Evolutionary conservation across 805 yeast species (phyloP).

Genomic region (Saturnispora saitoi): DNA sequence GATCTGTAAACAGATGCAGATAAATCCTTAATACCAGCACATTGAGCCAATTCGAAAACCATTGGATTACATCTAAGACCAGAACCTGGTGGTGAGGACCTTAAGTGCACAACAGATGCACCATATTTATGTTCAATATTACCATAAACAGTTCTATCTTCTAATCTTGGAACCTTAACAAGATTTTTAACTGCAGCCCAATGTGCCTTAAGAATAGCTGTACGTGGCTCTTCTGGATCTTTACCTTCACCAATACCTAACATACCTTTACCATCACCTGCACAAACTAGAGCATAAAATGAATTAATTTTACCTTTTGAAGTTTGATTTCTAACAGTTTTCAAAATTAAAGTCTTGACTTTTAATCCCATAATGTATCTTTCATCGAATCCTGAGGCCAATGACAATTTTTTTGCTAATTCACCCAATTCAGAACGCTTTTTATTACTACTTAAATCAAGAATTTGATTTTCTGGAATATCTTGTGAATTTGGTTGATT

Average conservation of each 20-base stretch:
- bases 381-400: conserved; percentile 59
- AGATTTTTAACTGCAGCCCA: conserved; percentile 91
- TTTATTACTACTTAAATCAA: conserved; percentile 17
- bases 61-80: conserved; percentile 89
- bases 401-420: conserved; percentile 46
- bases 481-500: conserved; percentile 22
- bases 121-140: conserved; percentile 76
- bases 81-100: conserved; percentile 87
- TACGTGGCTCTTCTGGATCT: conserved; percentile 65
- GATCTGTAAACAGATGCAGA: conserved; percentile 88
- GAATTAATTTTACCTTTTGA: conserved; percentile 83
- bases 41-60: conserved; percentile 82
- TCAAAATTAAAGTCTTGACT: conserved; percentile 61
- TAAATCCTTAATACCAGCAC: conserved; percentile 90
- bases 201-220: conserved; percentile 76
- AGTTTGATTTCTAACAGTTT: conserved; percentile 84
- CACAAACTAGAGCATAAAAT: conserved; percentile 77
- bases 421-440: conserved; percentile 23
- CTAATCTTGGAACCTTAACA: conserved; percentile 74
- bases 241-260: conserved; percentile 94
- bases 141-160: conserved; percentile 84
- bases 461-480: conserved; percentile 18
- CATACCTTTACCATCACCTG: conserved; percentile 90
- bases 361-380: conserved; percentile 51
- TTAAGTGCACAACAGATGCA: conserved; percentile 72